A percentile compares a stretch with the other conserved stretches of the same genome.
These are phyloP conservation scores for Talaromyces sp. DNA, from an alignment of 2,329 filamentous ascomycete species.

Conservation along the genomic window DNA sequence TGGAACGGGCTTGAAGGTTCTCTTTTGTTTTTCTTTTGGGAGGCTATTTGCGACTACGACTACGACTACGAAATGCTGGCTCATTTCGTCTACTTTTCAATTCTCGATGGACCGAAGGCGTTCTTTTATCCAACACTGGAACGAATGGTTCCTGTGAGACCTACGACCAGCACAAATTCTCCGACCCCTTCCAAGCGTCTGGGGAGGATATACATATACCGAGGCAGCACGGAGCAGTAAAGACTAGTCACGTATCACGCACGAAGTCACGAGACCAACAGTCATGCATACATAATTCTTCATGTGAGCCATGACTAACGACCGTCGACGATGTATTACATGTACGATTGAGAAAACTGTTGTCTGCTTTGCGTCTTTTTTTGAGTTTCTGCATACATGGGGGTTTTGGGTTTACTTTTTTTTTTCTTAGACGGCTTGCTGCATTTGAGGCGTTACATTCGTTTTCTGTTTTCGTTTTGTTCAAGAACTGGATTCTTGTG, in stretches of 20 bases:
- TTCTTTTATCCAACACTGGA: background rate
- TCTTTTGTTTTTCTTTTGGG: background rate
- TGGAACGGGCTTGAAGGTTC: background rate
- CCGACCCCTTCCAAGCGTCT: background rate
- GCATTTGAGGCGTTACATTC: conserved; percentile 11
- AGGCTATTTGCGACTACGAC: background rate
- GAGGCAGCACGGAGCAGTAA: conserved; percentile 1
- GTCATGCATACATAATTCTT: conserved; percentile 1
- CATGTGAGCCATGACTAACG: background rate
- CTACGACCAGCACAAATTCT: background rate
- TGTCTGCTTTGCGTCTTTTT: background rate
- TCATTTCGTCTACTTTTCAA: conserved; percentile 2
- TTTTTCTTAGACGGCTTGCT: conserved; percentile 10
- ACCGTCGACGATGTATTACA: background rate
- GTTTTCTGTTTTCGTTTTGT: background rate
- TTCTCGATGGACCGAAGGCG: conserved; percentile 1
- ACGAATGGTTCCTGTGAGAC: background rate
- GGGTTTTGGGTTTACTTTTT: conserved; percentile 7
- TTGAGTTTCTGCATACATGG: conserved; percentile 2
- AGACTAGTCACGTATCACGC: background rate
- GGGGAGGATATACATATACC: conserved; percentile 6
- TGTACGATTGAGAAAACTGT: conserved; percentile 2
- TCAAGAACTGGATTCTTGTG: background rate
- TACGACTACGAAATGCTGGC: conserved; percentile 5
- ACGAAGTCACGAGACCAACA: conserved; percentile 4